Conservation (phyloP, 1,284 basidiomycete genomes). For the Heterobasidion irregulare region DNA sequence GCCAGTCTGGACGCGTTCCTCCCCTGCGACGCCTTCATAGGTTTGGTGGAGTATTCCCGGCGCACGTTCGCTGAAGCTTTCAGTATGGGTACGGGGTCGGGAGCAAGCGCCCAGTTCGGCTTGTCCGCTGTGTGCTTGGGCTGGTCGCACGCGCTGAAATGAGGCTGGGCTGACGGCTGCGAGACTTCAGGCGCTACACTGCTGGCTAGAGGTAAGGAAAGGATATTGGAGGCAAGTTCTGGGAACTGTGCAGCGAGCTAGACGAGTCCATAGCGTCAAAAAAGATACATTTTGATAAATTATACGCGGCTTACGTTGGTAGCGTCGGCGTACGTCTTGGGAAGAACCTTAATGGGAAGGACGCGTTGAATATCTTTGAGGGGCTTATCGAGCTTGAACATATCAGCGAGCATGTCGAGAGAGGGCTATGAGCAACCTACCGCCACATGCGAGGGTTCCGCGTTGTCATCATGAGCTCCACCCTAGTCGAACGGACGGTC, state of each 20-base stretch:
- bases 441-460: no score
- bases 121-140: background rate
- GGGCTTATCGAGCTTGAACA: background rate
- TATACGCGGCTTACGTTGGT: slow-evolving; percentile 5
- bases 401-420: background rate
- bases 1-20: background rate
- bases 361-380: background rate
- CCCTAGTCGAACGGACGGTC: no score
- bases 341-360: background rate
- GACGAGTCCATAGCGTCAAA: background rate
- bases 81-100: background rate
- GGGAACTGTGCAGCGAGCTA: slow-evolving; percentile 1
- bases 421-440: no score
- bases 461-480: no score
- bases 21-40: background rate
- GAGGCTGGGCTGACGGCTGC: background rate
- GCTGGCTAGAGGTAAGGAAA: background rate
- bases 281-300: background rate
- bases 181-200: background rate
- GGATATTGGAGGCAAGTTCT: background rate
- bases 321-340: slow-evolving; percentile 3
- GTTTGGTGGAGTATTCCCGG: background rate
- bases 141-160: background rate
- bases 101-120: slow-evolving; percentile 1
- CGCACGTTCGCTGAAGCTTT: background rate